These are phyloP conservation scores for Fusarium staphyleae DNA, from an alignment of 2,329 filamentous ascomycete genomes.

Conservation along the genomic window DNA sequence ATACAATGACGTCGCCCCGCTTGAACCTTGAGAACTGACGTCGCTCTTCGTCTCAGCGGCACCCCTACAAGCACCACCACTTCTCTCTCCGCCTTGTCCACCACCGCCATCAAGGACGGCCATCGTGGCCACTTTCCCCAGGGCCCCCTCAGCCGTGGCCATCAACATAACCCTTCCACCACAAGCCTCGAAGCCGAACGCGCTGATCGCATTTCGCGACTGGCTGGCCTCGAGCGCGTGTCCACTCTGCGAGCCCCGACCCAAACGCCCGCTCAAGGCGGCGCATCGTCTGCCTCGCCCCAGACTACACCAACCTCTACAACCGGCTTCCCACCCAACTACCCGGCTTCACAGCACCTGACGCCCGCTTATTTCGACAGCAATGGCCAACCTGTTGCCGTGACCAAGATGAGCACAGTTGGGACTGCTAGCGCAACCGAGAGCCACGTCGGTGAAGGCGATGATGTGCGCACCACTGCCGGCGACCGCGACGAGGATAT, in stretches of 20 bases:
- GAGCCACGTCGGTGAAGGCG: slow-evolving; percentile 66
- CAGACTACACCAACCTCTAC: slow-evolving; percentile 61
- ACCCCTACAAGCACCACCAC: slow-evolving; percentile 94
- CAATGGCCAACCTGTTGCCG: slow-evolving; percentile 70
- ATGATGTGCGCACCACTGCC: slow-evolving; percentile 58
- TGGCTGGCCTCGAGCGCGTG: slow-evolving; percentile 89
- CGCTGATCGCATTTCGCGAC: slow-evolving; percentile 91
- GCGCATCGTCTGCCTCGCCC: slow-evolving; percentile 52
- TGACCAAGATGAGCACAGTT: slow-evolving; percentile 85
- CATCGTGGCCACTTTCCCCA: slow-evolving; percentile 81
- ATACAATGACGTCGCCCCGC: slow-evolving; percentile 1
- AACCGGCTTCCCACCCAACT: slow-evolving; percentile 52
- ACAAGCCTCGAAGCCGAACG: slow-evolving; percentile 89
- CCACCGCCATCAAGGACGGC: slow-evolving; percentile 95
- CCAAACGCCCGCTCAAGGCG: slow-evolving; percentile 41
- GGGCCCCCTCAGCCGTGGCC: slow-evolving; percentile 59
- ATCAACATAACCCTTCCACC: slow-evolving; percentile 65
- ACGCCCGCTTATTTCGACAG: slow-evolving; percentile 82
- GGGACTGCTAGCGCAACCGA: slow-evolving; percentile 89
- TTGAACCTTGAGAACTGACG: slow-evolving; percentile 14
- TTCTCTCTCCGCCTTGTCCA: slow-evolving; percentile 88
- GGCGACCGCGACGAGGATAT: slow-evolving; percentile 71
- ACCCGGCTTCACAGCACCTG: slow-evolving; percentile 50
- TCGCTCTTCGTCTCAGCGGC: slow-evolving; percentile 62
- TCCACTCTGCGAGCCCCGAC: slow-evolving; percentile 71